Evolutionary conservation across 345 rosid species (phyloP), one percentile per base, ranked within the genome.

Genomic region (Citrus mangshanensis): DNA sequence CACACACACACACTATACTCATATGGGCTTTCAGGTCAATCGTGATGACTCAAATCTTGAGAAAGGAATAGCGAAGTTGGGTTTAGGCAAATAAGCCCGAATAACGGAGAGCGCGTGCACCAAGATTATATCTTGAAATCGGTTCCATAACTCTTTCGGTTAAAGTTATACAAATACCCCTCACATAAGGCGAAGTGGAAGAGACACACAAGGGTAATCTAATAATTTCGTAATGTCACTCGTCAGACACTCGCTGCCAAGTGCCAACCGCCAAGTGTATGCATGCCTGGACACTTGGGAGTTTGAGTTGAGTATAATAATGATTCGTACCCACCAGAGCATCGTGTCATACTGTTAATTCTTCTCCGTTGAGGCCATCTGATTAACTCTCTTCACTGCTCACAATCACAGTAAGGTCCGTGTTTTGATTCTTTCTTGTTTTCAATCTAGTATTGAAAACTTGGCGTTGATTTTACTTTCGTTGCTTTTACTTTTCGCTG

Each of bases 161-260:
- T 0, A 19, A 65, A 65, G 21, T 65, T 19, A 19, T 4, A 37
- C 0, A 19, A 35, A 21, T 32, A 21, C 69, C 69, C 69, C 22
- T 19, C 4, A 4, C 7, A 9, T 8, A 66, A 35, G 25, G 5
- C 0, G 0, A 35, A 66, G 18, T 19, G 70, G 13, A 18, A 9
- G 5, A 2, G 7, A 9, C 7, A 3, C 2, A 14, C 8, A 22
- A 9, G 27, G 70, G 49, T 66, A 66, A 66, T 6, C 10, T 24
- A 9, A 27, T 66, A 22, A 37, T 66, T 21, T 35, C 25, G 2
- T 0, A 1, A 4, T 1, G 24, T 16, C 0, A 1, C 3, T 1
- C 1, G 70, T 21, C 70, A 66, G 34, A 35, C 42, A 66, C 70
- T 46, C 9, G 14, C 70, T 66, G 46, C 70, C 27, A 66, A 4